A percentile compares a stretch with the other conserved stretches of the same genome.
Conservation (phyloP, 176 grass and related monocot species). For the Juncus inflexus region DNA sequence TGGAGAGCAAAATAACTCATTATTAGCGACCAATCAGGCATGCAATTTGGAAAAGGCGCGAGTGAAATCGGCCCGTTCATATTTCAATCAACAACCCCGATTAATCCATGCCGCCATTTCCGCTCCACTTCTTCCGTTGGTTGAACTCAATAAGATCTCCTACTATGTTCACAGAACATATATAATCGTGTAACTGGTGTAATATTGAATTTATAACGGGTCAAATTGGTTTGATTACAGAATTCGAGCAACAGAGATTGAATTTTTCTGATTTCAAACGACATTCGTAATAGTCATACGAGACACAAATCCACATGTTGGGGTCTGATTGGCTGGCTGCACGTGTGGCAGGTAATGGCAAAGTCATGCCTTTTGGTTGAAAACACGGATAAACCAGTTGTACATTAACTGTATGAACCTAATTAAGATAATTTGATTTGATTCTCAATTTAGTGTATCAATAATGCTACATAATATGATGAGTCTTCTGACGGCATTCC, state of each 20-base stretch:
- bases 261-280: neutral
- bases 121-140: conserved; percentile 20
- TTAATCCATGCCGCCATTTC: conserved; percentile 11
- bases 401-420: neutral
- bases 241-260: neutral
- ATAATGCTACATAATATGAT: neutral
- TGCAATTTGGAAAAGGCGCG: conserved; percentile 16
- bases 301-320: conserved; percentile 9
- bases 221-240: neutral
- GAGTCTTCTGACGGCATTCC: neutral
- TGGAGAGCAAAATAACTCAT: neutral
- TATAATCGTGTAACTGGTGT: neutral
- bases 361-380: neutral
- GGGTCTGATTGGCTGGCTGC: conserved; percentile 2
- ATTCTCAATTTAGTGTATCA: neutral
- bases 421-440: neutral
- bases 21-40: neutral
- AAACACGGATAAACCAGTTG: neutral
- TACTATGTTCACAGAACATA: neutral
- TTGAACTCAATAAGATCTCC: neutral
- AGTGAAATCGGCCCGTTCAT: neutral
- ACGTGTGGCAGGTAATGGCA: neutral
- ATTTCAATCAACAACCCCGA: neutral
- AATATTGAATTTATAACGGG: neutral
- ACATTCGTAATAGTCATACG: neutral